A percentile compares a stretch with the other conserved stretches of the same genome.
These are phyloP conservation scores for Entomortierella lignicola DNA, from an alignment of 192 early-diverging fungal species.

Conservation along the genomic window DNA sequence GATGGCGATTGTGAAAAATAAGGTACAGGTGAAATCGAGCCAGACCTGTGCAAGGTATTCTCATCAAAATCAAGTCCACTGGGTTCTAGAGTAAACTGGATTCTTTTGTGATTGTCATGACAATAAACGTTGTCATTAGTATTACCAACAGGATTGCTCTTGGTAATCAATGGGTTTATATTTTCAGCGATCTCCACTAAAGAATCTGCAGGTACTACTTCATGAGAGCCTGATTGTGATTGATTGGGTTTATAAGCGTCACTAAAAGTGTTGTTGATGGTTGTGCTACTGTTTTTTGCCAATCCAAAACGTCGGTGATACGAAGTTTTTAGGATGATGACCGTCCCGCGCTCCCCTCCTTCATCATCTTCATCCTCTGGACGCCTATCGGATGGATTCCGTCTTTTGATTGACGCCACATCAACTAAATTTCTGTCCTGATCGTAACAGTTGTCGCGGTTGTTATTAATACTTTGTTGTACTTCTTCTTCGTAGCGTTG, in stretches of 20 bases:
- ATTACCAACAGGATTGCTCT: too few relatives aligned
- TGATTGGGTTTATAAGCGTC: neutral
- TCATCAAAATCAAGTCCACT: neutral
- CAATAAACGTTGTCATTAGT: too few relatives aligned
- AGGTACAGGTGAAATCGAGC: neutral
- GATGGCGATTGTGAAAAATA: neutral
- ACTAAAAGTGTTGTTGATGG: neutral
- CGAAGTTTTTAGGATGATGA: neutral
- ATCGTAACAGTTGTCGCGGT: neutral
- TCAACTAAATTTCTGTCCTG: neutral
- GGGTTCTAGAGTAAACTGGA: neutral
- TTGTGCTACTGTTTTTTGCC: neutral
- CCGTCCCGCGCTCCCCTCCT: neutral
- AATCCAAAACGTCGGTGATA: neutral
- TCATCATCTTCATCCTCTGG: neutral
- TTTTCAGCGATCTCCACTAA: too few relatives aligned
- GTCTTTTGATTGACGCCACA: neutral
- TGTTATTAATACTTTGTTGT: neutral
- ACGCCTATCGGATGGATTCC: neutral
- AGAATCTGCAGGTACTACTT: too few relatives aligned
- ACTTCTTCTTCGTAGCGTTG: too few relatives aligned
- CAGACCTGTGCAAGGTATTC: neutral
- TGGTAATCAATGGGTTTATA: too few relatives aligned
- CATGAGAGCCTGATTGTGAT: too few relatives aligned
- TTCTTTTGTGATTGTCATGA: too few relatives aligned